Percentiles rank a stretch among this genome's conserved stretches.
Evolutionary conservation across 1,284 basidiomycete species (phyloP).

Genomic region (Heliocybe sulcata): DNA sequence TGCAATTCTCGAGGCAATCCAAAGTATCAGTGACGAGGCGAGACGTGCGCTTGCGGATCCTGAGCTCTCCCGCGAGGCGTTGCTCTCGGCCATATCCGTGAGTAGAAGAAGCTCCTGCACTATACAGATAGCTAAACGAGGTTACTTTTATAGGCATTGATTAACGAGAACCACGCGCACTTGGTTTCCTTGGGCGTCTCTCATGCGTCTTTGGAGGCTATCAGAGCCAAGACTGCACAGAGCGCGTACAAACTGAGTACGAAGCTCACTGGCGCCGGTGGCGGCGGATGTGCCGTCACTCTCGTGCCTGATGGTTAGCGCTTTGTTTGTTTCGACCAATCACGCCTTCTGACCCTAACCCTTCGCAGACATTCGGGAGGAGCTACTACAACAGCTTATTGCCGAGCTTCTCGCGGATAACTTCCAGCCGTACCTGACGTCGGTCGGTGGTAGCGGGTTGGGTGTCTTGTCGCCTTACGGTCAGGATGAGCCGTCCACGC

Average conservation of each 20-base stretch:
- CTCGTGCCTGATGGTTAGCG: slow-evolving; percentile 81
- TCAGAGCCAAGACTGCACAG: slow-evolving; percentile 62
- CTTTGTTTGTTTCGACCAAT: slow-evolving; percentile 7
- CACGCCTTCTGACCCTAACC: slow-evolving; percentile 4
- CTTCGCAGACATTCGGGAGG: slow-evolving; percentile 54
- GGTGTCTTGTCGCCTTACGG: slow-evolving; percentile 74
- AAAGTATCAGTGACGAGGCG: slow-evolving; percentile 79
- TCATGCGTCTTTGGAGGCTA: slow-evolving; percentile 82
- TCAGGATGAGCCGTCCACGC: slow-evolving; percentile 41
- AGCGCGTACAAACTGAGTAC: slow-evolving; percentile 73
- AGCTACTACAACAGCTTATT: slow-evolving; percentile 50
- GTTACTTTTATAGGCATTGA: slow-evolving; percentile 48
- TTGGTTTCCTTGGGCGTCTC: slow-evolving; percentile 90
- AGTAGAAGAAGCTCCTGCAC: slow-evolving; percentile 19
- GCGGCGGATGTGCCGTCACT: slow-evolving; percentile 96
- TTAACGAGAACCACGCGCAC: slow-evolving; percentile 85
- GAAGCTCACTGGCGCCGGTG: slow-evolving; percentile 99
- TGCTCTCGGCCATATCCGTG: slow-evolving; percentile 58
- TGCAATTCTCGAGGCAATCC: slow-evolving; percentile 70
- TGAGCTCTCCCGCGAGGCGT: slow-evolving; percentile 53
- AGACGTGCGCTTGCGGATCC: slow-evolving; percentile 68
- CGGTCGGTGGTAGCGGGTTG: slow-evolving; percentile 89
- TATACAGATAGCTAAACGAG: neutral
- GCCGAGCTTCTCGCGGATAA: slow-evolving; percentile 51
- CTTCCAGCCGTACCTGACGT: slow-evolving; percentile 86